Evolutionary conservation across 768 basidiomycete genomes (phyloP).

Genomic region (Termitomyces eurrhizus): DNA sequence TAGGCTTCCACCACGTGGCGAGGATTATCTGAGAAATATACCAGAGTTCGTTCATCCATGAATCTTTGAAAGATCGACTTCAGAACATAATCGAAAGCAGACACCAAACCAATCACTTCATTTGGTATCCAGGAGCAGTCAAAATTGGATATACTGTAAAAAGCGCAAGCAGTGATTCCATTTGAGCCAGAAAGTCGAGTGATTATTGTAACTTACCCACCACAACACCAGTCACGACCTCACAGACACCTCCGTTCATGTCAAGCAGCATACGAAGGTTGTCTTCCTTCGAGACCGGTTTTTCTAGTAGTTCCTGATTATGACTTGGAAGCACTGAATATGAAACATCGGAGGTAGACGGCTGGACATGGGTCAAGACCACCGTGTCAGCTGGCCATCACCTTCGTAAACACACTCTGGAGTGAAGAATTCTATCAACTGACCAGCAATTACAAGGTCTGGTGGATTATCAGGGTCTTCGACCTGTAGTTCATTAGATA

Average conservation of each 20-base stretch:
- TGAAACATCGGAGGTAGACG: slow-evolving; percentile 52
- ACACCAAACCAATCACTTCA: slow-evolving; percentile 20
- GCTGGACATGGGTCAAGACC: slow-evolving; percentile 75
- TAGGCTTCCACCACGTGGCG: slow-evolving; percentile 66
- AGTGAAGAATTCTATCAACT: background rate
- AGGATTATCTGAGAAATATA: slow-evolving; percentile 69
- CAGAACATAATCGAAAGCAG: background rate
- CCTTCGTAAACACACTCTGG: background rate
- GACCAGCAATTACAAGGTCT: slow-evolving; percentile 78
- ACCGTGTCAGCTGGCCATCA: slow-evolving; percentile 80
- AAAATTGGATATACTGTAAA: slow-evolving; percentile 67
- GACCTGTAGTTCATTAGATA: slow-evolving; percentile 24
- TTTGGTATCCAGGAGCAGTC: slow-evolving; percentile 70
- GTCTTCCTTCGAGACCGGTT: slow-evolving; percentile 75
- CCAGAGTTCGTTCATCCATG: slow-evolving; percentile 78
- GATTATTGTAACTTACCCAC: slow-evolving; percentile 49
- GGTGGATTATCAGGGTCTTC: slow-evolving; percentile 65
- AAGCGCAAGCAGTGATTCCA: background rate
- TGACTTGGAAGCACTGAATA: slow-evolving; percentile 48
- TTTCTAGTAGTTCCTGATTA: slow-evolving; percentile 82
- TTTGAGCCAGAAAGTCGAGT: background rate
- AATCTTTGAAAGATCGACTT: slow-evolving; percentile 39
- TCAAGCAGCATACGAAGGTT: slow-evolving; percentile 86
- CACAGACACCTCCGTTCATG: slow-evolving; percentile 81
- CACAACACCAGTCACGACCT: slow-evolving; percentile 89